A percentile compares a stretch with the other conserved stretches of the same genome.
These are phyloP conservation scores for Lithospermum erythrorhizon DNA, from an alignment of 257 asterid genomes.

Conservation along the genomic window DNA sequence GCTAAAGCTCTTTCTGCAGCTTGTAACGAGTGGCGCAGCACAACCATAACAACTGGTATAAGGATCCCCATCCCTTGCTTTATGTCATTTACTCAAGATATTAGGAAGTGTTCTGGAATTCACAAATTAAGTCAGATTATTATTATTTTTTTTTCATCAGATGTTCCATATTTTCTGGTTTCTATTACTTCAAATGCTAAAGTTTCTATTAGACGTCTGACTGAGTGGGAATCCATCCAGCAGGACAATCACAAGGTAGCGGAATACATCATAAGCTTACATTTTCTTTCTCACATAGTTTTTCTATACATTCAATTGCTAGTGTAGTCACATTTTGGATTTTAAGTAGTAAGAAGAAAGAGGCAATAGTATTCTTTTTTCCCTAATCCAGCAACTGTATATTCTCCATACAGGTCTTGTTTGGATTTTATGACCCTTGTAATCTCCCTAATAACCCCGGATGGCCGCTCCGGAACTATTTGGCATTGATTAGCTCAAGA, in stretches of 20 bases:
- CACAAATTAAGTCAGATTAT: constrained; percentile 11
- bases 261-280: neutral
- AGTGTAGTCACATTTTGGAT: neutral
- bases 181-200: constrained; percentile 47
- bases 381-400: constrained; percentile 1
- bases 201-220: constrained; percentile 45
- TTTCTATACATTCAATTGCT: neutral
- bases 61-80: constrained; percentile 10
- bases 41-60: constrained; percentile 63
- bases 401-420: constrained; percentile 43
- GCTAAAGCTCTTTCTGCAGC: constrained; percentile 49
- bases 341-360: too few relatives aligned
- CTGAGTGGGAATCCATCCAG: constrained; percentile 60
- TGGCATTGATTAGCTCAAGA: constrained; percentile 55
- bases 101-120: constrained; percentile 4
- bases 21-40: constrained; percentile 78
- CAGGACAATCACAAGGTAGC: constrained; percentile 54
- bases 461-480: constrained; percentile 90
- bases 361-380: neutral
- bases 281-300: constrained; percentile 1
- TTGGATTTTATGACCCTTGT: constrained; percentile 91
- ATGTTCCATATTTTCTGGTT: constrained; percentile 74
- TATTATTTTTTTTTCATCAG: constrained; percentile 38
- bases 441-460: constrained; percentile 80
- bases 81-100: constrained; percentile 3